Evolutionary conservation across 2,329 filamentous ascomycete genomes (phyloP).

Genomic region (Beauveria pseudobassiana): DNA sequence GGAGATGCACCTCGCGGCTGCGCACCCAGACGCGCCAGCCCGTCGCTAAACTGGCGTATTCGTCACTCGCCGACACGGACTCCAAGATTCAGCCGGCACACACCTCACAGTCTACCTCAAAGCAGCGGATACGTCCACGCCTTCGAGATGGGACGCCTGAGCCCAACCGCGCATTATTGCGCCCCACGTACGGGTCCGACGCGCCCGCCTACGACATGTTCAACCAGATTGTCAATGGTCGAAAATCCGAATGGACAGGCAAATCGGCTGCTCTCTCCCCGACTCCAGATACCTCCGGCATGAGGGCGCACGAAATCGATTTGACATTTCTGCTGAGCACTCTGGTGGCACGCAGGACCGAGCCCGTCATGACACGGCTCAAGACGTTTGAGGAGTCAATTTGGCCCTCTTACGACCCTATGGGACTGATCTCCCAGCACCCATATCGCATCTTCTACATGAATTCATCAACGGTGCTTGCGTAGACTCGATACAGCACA

Average conservation of each 20-base stretch:
- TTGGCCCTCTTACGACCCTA: constrained; percentile 22
- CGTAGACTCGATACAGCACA: constrained; percentile 15
- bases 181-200: not conserved
- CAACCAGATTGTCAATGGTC: constrained; percentile 9
- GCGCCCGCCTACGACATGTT: constrained; percentile 9
- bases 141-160: not conserved
- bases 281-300: not conserved
- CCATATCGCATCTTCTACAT: constrained; percentile 9
- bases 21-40: constrained; percentile 13
- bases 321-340: constrained; percentile 24
- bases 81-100: not conserved
- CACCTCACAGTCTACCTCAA: not conserved
- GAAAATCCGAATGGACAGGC: not conserved
- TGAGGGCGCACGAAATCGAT: constrained; percentile 13
- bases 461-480: constrained; percentile 18
- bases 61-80: not conserved
- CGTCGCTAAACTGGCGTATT: constrained; percentile 7
- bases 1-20: constrained; percentile 26
- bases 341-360: constrained; percentile 14
- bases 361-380: constrained; percentile 17
- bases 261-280: not conserved
- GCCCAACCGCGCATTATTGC: not conserved
- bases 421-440: not conserved
- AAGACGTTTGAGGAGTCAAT: constrained; percentile 21
- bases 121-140: not conserved